Base-by-base conservation (phyloP, 2,329 filamentous ascomycete species). In the Penicillium psychrosexuale region DNA sequence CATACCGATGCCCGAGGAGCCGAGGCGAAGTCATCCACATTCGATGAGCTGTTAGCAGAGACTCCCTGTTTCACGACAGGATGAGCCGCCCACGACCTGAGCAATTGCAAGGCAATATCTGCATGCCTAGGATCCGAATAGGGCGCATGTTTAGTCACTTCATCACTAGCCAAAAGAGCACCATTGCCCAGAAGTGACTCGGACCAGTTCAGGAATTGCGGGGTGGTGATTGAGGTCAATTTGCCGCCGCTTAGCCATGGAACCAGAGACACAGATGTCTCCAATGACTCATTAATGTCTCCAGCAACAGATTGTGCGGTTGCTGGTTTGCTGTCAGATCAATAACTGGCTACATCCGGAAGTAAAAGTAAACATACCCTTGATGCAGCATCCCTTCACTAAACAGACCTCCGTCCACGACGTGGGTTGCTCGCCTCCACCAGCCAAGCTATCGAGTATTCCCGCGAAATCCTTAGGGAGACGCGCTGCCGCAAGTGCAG, bases 351-450 rank as follows among this genome's bases (percentile, higher is more conserved):
- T 47, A 28, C 38, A n/a, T 30, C 12, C 44, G 15, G 5, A 48
- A 28, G 55, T 53, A 17, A n/a, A 48, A 22, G 47, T 40, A n/a
- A 51, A 58, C 68, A 80, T 86, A 70, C 89, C 90, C 70, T 87
- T 88, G 47, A 96, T 81, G 69, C 91, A 95, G 45, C 85, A 83
- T 19, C 85, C 85, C 72, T 93, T 95, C 51, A 94, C 78, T 28
- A 88, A 82, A 73, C 90, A 95, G 19, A 94, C 88, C 60, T 85
- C 86, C 2, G 90, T 90, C 91, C 91, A 97, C 67, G 87, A 84
- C 2, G 84, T 82, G 13, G 84, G 73, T 24, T 72, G 64, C 40
- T 80, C 77, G 8, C 79, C 78, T n/a, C 77, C 72, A n/a, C 76
- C 75, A 44, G 82, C 79, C 52, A 85, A 71, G 37, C 78, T 75